A percentile compares a stretch with the other conserved stretches of the same genome.
phyloP scores from a whole-genome alignment of 2,329 filamentous ascomycete genomes.

The Plenodomus biglobosus region DNA sequence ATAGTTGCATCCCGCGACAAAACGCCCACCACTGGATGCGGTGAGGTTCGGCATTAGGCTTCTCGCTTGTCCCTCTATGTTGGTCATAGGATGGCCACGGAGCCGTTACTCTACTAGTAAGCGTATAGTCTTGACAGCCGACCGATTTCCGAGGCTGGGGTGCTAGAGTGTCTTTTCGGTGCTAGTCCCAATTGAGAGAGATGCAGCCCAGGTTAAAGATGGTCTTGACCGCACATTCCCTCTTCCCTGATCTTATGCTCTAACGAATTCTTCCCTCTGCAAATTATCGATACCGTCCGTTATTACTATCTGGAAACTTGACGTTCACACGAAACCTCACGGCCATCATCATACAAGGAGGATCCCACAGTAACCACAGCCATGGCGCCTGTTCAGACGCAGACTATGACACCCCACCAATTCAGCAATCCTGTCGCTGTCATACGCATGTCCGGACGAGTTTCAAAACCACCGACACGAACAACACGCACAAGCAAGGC shows the following conservation, averaged over 20 bases:
- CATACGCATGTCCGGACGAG: constrained; percentile 19
- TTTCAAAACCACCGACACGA: constrained; percentile 20
- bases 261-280: neutral
- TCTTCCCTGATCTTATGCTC: constrained; percentile 5
- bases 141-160: constrained; percentile 23
- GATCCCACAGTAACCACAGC: neutral
- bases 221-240: constrained; percentile 24
- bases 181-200: constrained; percentile 20
- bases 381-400: constrained; percentile 32
- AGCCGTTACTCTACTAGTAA: constrained; percentile 17
- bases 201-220: constrained; percentile 22
- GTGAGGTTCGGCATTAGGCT: constrained; percentile 20
- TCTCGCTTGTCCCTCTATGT: constrained; percentile 22
- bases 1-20: neutral
- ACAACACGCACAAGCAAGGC: constrained; percentile 25
- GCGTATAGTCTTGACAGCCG: constrained; percentile 15
- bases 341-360: neutral
- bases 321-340: constrained; percentile 1
- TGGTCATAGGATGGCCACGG: constrained; percentile 10
- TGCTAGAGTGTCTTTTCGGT: constrained; percentile 19
- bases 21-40: constrained; percentile 3
- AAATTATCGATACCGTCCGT: neutral
- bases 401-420: constrained; percentile 25
- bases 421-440: constrained; percentile 24
- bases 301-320: neutral